A percentile compares a stretch with the other conserved stretches of the same genome.
phyloP scores from a whole-genome alignment of 1,284 basidiomycete genomes.

The Ceratobasidium sp. region DNA sequence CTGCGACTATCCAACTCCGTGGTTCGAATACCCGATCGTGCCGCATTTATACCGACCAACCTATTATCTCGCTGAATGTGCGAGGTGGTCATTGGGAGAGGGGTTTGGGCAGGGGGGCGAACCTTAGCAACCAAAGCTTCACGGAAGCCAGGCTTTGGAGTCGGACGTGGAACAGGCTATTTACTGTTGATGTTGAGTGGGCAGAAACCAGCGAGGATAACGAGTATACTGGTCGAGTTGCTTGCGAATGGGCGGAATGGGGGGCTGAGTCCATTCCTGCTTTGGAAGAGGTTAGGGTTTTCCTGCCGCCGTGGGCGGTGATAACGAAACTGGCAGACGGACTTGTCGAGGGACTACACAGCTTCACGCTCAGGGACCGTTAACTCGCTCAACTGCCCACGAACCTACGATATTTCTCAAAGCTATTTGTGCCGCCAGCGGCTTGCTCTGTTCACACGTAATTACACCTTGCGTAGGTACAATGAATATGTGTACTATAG shows the following conservation, averaged over 20 bases:
- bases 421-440: no score
- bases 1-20: conserved; percentile 53
- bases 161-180: conserved; percentile 67
- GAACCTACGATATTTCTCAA: no score
- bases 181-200: conserved; percentile 62
- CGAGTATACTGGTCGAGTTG: conserved; percentile 61
- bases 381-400: no score
- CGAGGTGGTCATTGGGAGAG: conserved; percentile 43
- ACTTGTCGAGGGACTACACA: conserved; percentile 64
- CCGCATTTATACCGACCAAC: conserved; percentile 63
- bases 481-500: no score
- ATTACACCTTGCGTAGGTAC: no score
- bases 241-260: conserved; percentile 76
- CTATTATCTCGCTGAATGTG: conserved; percentile 56
- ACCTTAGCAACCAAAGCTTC: conserved; percentile 58
- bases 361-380: conserved; percentile 59
- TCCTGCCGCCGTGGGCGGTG: conserved; percentile 72
- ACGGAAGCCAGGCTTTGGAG: conserved; percentile 67
- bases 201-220: conserved; percentile 41
- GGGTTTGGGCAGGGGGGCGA: conserved; percentile 52
- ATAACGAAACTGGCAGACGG: conserved; percentile 66
- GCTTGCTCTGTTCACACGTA: no score
- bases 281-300: conserved; percentile 69
- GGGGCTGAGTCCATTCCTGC: conserved; percentile 69
- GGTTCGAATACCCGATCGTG: conserved; percentile 70